A percentile compares a stretch with the other conserved stretches of the same genome.
phyloP scores from a whole-genome alignment of 129 eudicot genomes.

The Pseudognaphalium luteoalbum region DNA sequence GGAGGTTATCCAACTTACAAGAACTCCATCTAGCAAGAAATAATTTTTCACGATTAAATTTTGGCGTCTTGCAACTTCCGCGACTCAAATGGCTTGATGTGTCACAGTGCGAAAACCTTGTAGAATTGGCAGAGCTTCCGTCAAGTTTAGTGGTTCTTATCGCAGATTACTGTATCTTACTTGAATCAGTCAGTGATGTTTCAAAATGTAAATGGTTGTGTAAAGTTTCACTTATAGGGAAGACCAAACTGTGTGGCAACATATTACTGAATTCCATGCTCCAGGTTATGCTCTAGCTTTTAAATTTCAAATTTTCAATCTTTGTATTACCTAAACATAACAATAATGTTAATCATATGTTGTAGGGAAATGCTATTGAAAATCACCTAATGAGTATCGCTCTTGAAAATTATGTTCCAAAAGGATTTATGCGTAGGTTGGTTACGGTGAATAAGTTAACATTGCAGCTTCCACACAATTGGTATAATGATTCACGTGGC shows the following conservation, averaged over 20 bases:
- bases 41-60: background rate
- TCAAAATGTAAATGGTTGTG: constrained; percentile 27
- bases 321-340: background rate
- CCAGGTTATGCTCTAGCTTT: constrained; percentile 6
- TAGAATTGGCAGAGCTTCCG: constrained; percentile 13
- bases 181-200: background rate
- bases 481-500: constrained; percentile 4
- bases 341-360: background rate
- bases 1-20: constrained; percentile 21
- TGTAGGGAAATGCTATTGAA: constrained; percentile 23
- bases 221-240: background rate
- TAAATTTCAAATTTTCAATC: background rate
- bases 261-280: background rate
- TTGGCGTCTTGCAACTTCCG: constrained; percentile 10
- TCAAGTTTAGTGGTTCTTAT: constrained; percentile 14
- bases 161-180: background rate
- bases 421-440: background rate
- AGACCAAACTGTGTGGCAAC: background rate
- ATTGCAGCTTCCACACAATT: constrained; percentile 13
- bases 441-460: background rate
- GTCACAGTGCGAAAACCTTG: background rate
- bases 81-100: constrained; percentile 22
- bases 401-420: background rate
- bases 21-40: constrained; percentile 9
- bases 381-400: constrained; percentile 15